These are phyloP conservation scores for Candida rishiriensis DNA, from an alignment of 805 yeast species.

Conservation along the genomic window DNA sequence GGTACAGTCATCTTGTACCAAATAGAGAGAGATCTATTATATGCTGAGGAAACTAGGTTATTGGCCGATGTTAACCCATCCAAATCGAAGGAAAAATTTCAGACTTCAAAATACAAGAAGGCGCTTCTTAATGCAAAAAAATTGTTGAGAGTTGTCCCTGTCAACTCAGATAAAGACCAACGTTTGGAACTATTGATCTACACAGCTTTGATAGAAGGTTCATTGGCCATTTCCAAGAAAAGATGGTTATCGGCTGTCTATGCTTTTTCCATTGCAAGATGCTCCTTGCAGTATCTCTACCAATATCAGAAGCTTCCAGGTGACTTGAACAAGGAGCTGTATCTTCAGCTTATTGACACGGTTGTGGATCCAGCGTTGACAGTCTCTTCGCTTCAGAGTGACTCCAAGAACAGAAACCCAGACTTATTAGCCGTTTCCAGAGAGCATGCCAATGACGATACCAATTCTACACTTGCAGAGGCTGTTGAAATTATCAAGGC, in stretches of 20 bases:
- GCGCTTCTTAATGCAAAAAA: conserved; percentile 43
- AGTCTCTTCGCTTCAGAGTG: conserved; percentile 30
- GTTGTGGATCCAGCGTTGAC: conserved; percentile 63
- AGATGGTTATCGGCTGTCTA: conserved; percentile 52
- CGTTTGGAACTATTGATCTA: conserved; percentile 35
- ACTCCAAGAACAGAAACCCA: conserved; percentile 27
- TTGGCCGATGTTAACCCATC: conserved; percentile 50
- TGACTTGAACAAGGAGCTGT: conserved; percentile 33
- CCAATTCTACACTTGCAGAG: conserved; percentile 30
- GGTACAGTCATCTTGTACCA: conserved; percentile 58
- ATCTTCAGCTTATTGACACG: conserved; percentile 52
- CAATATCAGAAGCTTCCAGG: conserved; percentile 20
- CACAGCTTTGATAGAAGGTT: conserved; percentile 30
- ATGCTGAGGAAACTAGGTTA: conserved; percentile 59
- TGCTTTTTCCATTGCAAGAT: conserved; percentile 56
- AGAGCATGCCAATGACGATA: conserved; percentile 33
- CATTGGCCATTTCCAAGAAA: conserved; percentile 45
- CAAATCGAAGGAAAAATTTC: conserved; percentile 42
- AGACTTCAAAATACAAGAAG: conserved; percentile 64
- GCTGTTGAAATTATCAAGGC: conserved; percentile 34
- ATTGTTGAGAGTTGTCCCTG: conserved; percentile 36
- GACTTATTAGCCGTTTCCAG: conserved; percentile 51
- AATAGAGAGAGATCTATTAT: conserved; percentile 75
- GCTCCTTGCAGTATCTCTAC: conserved; percentile 53
- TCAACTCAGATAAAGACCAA: conserved; percentile 33